Percentiles rank a stretch among this genome's conserved stretches.
Evolutionary conservation across 176 grass and related monocot genomes (phyloP).

Genomic region (Oryza rufipogon): DNA sequence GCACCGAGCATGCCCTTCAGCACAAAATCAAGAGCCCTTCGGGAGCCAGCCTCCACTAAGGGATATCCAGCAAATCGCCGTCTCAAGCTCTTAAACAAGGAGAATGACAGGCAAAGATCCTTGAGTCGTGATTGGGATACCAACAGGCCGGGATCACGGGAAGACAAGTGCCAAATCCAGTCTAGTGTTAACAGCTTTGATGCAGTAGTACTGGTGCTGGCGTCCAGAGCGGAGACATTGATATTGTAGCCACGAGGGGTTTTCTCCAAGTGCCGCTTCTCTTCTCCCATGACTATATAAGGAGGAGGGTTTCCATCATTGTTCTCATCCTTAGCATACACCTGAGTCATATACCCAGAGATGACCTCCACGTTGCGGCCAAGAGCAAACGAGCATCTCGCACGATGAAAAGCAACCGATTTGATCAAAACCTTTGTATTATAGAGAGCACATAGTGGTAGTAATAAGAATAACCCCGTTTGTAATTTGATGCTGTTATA

Average conservation of each 20-base stretch:
- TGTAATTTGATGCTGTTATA: too few relatives aligned
- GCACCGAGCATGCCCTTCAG: neutral
- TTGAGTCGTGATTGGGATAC: neutral
- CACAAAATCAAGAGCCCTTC: neutral
- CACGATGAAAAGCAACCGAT: too few relatives aligned
- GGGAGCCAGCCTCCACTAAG: neutral
- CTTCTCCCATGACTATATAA: constrained; percentile 24
- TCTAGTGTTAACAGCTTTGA: neutral
- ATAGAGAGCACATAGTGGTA: too few relatives aligned
- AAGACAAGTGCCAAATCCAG: neutral
- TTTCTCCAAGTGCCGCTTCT: neutral
- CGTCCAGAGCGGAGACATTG: neutral
- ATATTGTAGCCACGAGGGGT: neutral
- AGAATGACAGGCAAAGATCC: constrained; percentile 10
- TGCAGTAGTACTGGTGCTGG: neutral
- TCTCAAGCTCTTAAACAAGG: constrained; percentile 7
- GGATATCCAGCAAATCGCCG: neutral
- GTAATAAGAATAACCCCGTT: too few relatives aligned
- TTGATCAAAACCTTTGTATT: too few relatives aligned
- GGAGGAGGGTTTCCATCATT: too few relatives aligned
- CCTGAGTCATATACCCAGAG: constrained; percentile 7
- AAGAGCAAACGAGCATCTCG: neutral
- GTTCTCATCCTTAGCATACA: neutral
- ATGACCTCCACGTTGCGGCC: neutral
- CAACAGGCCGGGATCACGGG: neutral